Evolutionary conservation across 1,284 basidiomycete species (phyloP).

Genomic region (Laetiporus sulphureus): DNA sequence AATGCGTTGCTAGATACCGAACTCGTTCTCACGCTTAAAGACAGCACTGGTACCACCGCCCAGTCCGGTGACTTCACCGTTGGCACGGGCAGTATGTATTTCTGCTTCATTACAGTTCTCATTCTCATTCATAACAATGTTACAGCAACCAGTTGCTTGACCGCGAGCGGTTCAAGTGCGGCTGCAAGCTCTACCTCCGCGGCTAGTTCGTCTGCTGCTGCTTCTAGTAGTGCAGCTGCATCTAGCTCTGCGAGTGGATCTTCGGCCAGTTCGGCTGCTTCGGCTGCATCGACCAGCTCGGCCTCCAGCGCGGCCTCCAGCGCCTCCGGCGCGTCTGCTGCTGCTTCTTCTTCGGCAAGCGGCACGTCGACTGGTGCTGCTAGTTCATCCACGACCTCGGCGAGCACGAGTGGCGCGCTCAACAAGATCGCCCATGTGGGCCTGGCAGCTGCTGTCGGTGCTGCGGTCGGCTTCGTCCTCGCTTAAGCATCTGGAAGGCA

Average conservation of each 20-base stretch:
- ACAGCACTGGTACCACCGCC: constrained; percentile 37
- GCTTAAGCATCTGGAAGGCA: constrained; percentile 13
- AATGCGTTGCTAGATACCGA: constrained; percentile 30
- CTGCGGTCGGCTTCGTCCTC: constrained; percentile 20
- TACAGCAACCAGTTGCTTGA: constrained; percentile 31
- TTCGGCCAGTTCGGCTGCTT: constrained; percentile 15
- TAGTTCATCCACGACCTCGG: constrained; percentile 23
- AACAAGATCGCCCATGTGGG: constrained; percentile 17
- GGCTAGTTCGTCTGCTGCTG: constrained; percentile 10
- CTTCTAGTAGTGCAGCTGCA: constrained; percentile 10
- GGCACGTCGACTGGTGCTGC: background rate
- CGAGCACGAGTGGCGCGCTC: constrained; percentile 14
- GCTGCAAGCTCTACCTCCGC: constrained; percentile 10
- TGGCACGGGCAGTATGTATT: constrained; percentile 33
- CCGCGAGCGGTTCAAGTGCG: constrained; percentile 9
- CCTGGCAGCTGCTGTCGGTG: constrained; percentile 21
- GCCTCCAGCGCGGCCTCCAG: constrained; percentile 6
- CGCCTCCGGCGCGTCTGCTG: background rate
- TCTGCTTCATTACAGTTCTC: constrained; percentile 4
- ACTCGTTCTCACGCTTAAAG: constrained; percentile 47
- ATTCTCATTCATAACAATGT: constrained; percentile 1
- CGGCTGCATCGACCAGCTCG: constrained; percentile 27
- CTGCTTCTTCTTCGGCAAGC: background rate
- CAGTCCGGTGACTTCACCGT: constrained; percentile 49
- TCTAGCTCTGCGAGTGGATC: constrained; percentile 13